A percentile compares a stretch with the other conserved stretches of the same genome.
Evolutionary conservation across 257 asterid species (phyloP).

Genomic region (Solanum virginianum): DNA sequence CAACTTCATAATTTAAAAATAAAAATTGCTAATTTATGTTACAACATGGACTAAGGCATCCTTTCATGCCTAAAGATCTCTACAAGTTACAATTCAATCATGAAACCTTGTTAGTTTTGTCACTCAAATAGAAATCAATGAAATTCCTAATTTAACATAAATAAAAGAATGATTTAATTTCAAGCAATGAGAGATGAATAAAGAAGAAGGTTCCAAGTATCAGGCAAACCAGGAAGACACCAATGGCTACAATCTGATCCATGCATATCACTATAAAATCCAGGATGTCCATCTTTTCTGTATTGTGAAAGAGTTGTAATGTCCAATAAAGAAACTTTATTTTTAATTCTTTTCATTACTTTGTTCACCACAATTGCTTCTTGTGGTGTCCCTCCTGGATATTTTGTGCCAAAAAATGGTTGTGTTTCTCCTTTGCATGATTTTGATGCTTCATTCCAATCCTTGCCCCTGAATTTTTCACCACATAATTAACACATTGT

Average conservation of each 20-base stretch:
- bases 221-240: conserved; percentile 97
- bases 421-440: conserved; percentile 50
- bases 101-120: background rate
- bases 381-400: conserved; percentile 51
- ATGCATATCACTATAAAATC: conserved; percentile 34
- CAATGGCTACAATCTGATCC: conserved; percentile 93
- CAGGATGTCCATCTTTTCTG: conserved; percentile 82
- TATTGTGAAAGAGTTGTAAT: conserved; percentile 66
- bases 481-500: background rate
- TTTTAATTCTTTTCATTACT: conserved; percentile 59
- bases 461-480: conserved; percentile 40
- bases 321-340: conserved; percentile 61
- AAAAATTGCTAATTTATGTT: background rate
- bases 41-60: background rate
- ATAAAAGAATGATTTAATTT: too few relatives aligned
- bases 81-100: background rate
- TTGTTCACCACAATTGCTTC: conserved; percentile 50
- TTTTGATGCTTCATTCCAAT: conserved; percentile 53
- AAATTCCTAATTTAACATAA: background rate
- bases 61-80: background rate
- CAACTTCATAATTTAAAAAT: background rate
- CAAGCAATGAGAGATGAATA: conserved; percentile 34
- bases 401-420: conserved; percentile 44
- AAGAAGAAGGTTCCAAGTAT: conserved; percentile 78
- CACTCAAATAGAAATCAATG: too few relatives aligned